Conservation (phyloP, 2,329 filamentous ascomycete species). For the Sarocladium oryzae region DNA sequence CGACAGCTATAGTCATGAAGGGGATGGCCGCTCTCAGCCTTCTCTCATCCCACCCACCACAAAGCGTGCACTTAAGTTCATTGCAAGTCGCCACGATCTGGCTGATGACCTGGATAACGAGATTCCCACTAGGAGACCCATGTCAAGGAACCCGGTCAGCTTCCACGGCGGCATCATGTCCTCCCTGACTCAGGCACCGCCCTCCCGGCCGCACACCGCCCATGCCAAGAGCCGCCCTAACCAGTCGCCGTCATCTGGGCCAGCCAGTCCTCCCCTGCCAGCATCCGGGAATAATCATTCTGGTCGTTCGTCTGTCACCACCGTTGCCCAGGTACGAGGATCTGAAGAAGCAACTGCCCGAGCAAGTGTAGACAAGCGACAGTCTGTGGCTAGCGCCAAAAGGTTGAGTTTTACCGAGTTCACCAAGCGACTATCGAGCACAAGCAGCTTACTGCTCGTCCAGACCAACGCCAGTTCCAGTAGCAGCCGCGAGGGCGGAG, state of each 20-base stretch:
- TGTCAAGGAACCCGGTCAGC: conserved; percentile 26
- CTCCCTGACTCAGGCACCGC: conserved; percentile 15
- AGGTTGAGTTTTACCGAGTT: conserved; percentile 56
- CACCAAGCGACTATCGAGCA: conserved; percentile 53
- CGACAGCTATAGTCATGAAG: conserved; percentile 28
- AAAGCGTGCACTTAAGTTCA: conserved; percentile 44
- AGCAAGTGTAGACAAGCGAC: conserved; percentile 37
- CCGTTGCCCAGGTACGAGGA: neutral
- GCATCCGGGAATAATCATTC: conserved; percentile 11
- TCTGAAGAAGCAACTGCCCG: conserved; percentile 27
- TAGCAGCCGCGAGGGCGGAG: conserved; percentile 41
- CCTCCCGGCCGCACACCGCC: conserved; percentile 46
- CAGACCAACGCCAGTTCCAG: conserved; percentile 47
- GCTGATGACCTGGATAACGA: conserved; percentile 12
- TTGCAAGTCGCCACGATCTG: conserved; percentile 36
- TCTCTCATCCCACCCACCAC: conserved; percentile 38
- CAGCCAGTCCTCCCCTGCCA: conserved; percentile 33
- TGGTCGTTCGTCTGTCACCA: conserved; percentile 14
- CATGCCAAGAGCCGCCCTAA: conserved; percentile 42
- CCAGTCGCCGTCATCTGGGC: conserved; percentile 15
- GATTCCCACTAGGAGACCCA: conserved; percentile 22
- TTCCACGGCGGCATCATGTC: conserved; percentile 19
- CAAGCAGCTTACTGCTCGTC: conserved; percentile 52
- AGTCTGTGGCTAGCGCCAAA: conserved; percentile 49
- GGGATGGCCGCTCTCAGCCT: conserved; percentile 12